Evolutionary conservation across 2,329 filamentous ascomycete genomes (phyloP).

Genomic region (Trichoderma aggressivum): DNA sequence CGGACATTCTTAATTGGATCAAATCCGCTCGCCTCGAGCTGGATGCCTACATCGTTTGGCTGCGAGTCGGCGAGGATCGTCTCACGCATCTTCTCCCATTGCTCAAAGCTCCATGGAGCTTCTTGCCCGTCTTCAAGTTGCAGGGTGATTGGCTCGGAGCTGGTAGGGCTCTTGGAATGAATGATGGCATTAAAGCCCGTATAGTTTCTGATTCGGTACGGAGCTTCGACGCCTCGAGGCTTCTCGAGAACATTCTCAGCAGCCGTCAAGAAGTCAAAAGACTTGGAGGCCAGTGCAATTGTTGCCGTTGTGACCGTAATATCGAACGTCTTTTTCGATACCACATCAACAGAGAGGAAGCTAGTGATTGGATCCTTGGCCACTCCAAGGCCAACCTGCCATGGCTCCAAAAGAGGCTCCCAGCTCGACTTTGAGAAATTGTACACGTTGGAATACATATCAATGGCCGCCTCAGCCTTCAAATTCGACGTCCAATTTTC

Average conservation of each 20-base stretch:
- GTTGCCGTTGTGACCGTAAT: slow-evolving; percentile 89
- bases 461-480: slow-evolving; percentile 83
- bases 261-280: slow-evolving; percentile 83
- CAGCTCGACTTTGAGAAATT: slow-evolving; percentile 99
- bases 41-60: slow-evolving; percentile 74
- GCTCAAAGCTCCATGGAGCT: slow-evolving; percentile 92
- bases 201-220: slow-evolving; percentile 91
- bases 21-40: slow-evolving; percentile 90
- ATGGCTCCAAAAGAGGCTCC: slow-evolving; percentile 95
- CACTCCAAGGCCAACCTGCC: slow-evolving; percentile 90
- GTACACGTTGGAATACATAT: slow-evolving; percentile 94
- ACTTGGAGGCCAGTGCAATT: slow-evolving; percentile 90
- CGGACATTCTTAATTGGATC: slow-evolving; percentile 84
- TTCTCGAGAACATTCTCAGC: slow-evolving; percentile 87
- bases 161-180: slow-evolving; percentile 68
- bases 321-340: slow-evolving; percentile 87
- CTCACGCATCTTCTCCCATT: slow-evolving; percentile 94
- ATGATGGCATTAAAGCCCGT: slow-evolving; percentile 88
- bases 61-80: slow-evolving; percentile 81
- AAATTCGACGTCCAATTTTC: slow-evolving; percentile 88
- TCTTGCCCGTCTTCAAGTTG: slow-evolving; percentile 87
- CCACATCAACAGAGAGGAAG: slow-evolving; percentile 75
- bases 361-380: slow-evolving; percentile 73
- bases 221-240: slow-evolving; percentile 83
- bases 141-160: slow-evolving; percentile 66